Evolutionary conservation across 805 yeast genomes (phyloP).

Genomic region (Spencermartinsiella europaea): DNA sequence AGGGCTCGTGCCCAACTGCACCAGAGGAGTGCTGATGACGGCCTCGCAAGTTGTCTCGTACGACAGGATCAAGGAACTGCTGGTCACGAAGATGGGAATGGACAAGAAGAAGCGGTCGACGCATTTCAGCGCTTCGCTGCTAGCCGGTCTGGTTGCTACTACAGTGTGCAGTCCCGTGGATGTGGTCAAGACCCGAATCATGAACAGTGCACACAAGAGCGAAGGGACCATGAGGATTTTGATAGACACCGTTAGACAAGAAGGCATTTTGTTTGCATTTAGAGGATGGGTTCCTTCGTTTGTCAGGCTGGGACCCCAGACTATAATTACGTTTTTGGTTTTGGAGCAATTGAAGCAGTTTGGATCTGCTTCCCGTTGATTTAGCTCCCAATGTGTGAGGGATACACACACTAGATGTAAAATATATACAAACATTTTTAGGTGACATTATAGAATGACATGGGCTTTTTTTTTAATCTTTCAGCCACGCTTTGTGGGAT

Average conservation of each 20-base stretch:
- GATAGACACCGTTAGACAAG: slow-evolving; percentile 50
- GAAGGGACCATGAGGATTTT: slow-evolving; percentile 49
- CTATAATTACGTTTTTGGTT: slow-evolving; percentile 37
- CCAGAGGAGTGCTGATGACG: slow-evolving; percentile 82
- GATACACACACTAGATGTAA: neutral
- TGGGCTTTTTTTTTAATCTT: too few species aligned
- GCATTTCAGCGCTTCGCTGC: slow-evolving; percentile 70
- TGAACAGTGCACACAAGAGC: slow-evolving; percentile 47
- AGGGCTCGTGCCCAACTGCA: slow-evolving; percentile 72
- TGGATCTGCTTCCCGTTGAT: neutral
- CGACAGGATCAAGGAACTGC: slow-evolving; percentile 61
- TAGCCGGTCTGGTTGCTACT: slow-evolving; percentile 86
- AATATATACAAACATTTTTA: too few species aligned
- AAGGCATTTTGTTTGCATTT: slow-evolving; percentile 77
- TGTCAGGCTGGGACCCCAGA: slow-evolving; percentile 72
- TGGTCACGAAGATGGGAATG: slow-evolving; percentile 47
- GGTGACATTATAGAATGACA: too few species aligned
- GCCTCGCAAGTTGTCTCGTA: slow-evolving; percentile 88
- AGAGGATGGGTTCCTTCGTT: slow-evolving; percentile 91
- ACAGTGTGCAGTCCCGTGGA: slow-evolving; percentile 92
- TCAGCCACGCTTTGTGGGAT: too few species aligned
- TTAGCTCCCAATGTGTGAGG: neutral
- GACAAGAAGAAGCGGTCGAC: slow-evolving; percentile 61
- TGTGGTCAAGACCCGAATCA: slow-evolving; percentile 81
- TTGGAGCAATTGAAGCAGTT: slow-evolving; percentile 36